phyloP scores from a whole-genome alignment of 345 rosid species.

The Microthlaspi erraticum region DNA sequence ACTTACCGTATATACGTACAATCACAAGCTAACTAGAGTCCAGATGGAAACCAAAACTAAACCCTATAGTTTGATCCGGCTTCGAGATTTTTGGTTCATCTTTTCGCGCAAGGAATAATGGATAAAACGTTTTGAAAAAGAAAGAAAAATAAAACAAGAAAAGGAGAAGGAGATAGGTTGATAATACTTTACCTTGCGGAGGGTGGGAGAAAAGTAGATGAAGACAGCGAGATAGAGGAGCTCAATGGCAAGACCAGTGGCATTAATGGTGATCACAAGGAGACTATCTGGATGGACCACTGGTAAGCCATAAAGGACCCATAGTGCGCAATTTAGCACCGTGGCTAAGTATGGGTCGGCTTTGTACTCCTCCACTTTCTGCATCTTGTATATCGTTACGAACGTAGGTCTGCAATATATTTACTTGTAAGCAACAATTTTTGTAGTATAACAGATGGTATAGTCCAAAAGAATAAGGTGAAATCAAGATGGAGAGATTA shows the following conservation, averaged over 20 bases:
- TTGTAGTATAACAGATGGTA: background rate
- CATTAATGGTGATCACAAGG: constrained; percentile 57
- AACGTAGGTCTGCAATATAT: constrained; percentile 50
- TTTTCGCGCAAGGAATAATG: background rate
- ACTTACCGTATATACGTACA: background rate
- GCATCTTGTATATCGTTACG: constrained; percentile 47
- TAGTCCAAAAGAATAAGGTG: background rate
- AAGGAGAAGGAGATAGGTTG: background rate
- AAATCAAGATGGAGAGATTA: background rate
- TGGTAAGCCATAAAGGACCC: constrained; percentile 65
- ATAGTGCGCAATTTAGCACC: constrained; percentile 52
- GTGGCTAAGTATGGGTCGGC: constrained; percentile 67
- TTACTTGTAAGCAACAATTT: background rate
- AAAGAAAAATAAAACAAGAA: background rate
- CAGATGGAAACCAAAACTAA: constrained; percentile 1
- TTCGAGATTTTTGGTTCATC: background rate
- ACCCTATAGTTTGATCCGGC: background rate
- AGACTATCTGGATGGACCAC: constrained; percentile 56
- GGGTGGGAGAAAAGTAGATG: constrained; percentile 46
- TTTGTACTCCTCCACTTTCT: constrained; percentile 56
- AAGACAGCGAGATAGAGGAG: constrained; percentile 48
- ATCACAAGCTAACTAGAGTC: background rate
- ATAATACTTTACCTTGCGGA: constrained; percentile 43
- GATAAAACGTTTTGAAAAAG: background rate
- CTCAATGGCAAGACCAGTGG: constrained; percentile 49